Evolutionary conservation across 345 rosid genomes (phyloP), one percentile per base, ranked within the genome.

Genomic region (Sisymbrium irio): DNA sequence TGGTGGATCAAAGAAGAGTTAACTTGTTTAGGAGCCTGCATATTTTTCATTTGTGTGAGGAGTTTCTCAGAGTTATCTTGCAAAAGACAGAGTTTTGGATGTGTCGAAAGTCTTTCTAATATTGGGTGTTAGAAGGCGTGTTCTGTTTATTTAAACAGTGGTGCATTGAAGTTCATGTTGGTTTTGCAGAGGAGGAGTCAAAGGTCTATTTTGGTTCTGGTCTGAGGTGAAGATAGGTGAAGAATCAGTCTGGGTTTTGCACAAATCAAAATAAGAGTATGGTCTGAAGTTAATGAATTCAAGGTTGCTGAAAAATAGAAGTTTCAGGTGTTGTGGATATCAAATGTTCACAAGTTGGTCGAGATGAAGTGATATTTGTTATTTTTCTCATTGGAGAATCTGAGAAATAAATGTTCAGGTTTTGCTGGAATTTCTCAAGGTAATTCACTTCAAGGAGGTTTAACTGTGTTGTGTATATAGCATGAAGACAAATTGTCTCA

Each of bases 41-140:
- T 39, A 60, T 60, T 22, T 12, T 60, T 15, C 4, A 1, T 32
- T 36, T 3, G 18, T 12, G 32, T 27, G 47, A 20, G 36, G 25
- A 62, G 3, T 14, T 1, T 62, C 19, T 41, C 36, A 62, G 20
- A 28, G 51, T 14, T n/a, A 41, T 12, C 22, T 62, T 1, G 20
- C 51, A 41, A 27, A 13, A 6, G 36, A 14, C 14, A 7, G 35
- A 22, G 12, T 11, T 15, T 39, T 60, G 8, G 19, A 15, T 44
- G 20, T 44, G 9, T 65, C 45, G 19, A 65, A 15, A 65, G 70
- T 35, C 45, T 65, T 49, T 33, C 41, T 65, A 22, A 65, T 49
- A 65, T 65, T 65, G 58, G 19, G 35, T 49, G 70, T 49, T 50
- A 65, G 42, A 44, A 13, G 32, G 69, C 57, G 18, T 65, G 57